These are phyloP conservation scores for Cruciata laevipes DNA, from an alignment of 257 asterid genomes.

Conservation along the genomic window DNA sequence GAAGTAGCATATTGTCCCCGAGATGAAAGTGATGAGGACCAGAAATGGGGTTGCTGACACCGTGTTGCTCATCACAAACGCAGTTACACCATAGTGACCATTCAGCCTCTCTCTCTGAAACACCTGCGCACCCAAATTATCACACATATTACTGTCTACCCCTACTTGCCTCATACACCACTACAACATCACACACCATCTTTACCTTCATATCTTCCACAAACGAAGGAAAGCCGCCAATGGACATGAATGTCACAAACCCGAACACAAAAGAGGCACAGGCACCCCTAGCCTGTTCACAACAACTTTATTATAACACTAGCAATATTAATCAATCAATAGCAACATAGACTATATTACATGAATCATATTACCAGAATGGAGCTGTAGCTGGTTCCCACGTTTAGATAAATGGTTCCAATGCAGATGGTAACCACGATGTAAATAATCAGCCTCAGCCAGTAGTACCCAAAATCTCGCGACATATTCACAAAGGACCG, in stretches of 20 bases:
- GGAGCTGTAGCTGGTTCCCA: constrained; percentile 85
- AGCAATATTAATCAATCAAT: too few species aligned
- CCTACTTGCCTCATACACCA: too few species aligned
- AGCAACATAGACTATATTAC: too few species aligned
- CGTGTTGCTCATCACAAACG: constrained; percentile 90
- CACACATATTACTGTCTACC: neutral
- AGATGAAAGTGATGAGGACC: constrained; percentile 64
- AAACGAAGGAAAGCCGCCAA: constrained; percentile 99
- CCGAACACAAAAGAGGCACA: constrained; percentile 97
- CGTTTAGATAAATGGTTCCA: constrained; percentile 86
- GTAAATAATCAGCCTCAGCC: constrained; percentile 94
- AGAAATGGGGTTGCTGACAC: constrained; percentile 85
- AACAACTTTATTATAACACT: neutral
- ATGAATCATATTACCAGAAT: too few species aligned
- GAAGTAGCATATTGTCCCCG: constrained; percentile 93
- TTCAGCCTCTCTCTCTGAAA: constrained; percentile 91
- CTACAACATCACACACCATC: too few species aligned
- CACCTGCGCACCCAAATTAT: constrained; percentile 36
- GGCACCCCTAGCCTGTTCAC: constrained; percentile 86
- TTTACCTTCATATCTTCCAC: constrained; percentile 97
- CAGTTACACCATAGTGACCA: constrained; percentile 95
- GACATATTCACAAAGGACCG: constrained; percentile 96
- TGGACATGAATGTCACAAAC: constrained; percentile 93
- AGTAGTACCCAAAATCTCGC: constrained; percentile 96
- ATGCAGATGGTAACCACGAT: constrained; percentile 90